Evolutionary conservation across 257 asterid species (phyloP), one percentile per base, ranked within the genome.

Genomic region (Forsythia suspensa): DNA sequence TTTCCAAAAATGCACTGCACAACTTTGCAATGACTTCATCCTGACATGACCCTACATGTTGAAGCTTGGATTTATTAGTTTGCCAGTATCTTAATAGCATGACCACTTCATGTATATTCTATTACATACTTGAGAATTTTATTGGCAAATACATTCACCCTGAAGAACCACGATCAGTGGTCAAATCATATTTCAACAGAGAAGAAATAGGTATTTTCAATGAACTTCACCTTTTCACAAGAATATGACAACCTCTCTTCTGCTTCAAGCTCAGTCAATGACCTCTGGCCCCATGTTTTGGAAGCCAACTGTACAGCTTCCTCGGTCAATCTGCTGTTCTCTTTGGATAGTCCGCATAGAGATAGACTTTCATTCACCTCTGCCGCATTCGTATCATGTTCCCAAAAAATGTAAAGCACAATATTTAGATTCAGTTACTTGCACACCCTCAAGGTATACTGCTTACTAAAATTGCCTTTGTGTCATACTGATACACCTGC

Each of bases 211-310:
- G 44, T 34, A 63, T 61, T 41, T 38, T 63, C n/a, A 77, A 71
- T 43, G 77, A 81, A 29, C 79, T 66, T 77, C 84, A 93, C 99
- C 98, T 96, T 94, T 86, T 96, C 99, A 91, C 99, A 96, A 83
- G 90, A 90, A 91, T 92, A 96, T 4, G 99, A 96, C 51, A 96
- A 88, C 63, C 97, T 87, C 87, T 96, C 99, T 90, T 96, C 99
- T 59, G 97, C 97, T 88, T 96, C 99, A 74, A 96, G 97, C 83
- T 96, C 97, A 74, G 89, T 90, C 87, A 96, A 84, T 77, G 97
- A 96, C 89, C 84, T 94, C 77, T 75, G 91, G 44, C 99, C 97
- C 99, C 99, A 96, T 44, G 90, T 85, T 89, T 90, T 89, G 82
- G 82, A 89, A 82, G 99, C 98, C 83, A 94, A 81, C 69, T 91